Evolutionary conservation across 768 basidiomycete species (phyloP).

Genomic region (Phaeotremella skinneri): DNA sequence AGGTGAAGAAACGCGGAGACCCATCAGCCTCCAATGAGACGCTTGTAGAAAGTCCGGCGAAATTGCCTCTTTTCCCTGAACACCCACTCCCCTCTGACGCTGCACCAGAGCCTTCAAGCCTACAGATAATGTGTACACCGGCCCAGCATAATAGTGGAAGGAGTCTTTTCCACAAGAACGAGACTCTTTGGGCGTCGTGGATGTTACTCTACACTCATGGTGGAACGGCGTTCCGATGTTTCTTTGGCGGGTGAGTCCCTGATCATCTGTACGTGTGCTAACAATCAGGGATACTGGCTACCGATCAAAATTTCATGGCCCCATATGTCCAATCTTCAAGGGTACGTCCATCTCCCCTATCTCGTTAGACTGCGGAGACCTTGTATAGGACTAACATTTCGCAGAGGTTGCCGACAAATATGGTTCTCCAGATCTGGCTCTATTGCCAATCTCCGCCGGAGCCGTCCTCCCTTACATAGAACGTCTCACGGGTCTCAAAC

Average conservation of each 20-base stretch:
- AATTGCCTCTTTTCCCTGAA: too few species aligned
- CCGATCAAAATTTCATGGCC: conserved; percentile 12
- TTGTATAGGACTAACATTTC: background rate
- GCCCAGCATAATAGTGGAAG: conserved; percentile 37
- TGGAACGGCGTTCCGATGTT: conserved; percentile 16
- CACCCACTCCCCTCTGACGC: too few species aligned
- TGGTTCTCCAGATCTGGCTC: conserved; percentile 26
- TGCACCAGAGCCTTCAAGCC: background rate
- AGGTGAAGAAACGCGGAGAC: background rate
- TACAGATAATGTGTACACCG: conserved; percentile 26
- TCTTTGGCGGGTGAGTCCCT: conserved; percentile 29
- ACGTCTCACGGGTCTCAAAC: conserved; percentile 13
- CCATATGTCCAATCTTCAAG: conserved; percentile 30
- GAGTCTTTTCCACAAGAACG: conserved; percentile 22
- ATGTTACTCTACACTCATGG: background rate
- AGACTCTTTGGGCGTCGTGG: conserved; percentile 33
- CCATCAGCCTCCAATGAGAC: background rate
- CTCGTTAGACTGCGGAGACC: too few species aligned
- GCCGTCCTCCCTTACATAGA: conserved; percentile 31
- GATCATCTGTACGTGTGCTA: background rate
- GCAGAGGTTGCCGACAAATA: conserved; percentile 27
- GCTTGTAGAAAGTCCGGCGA: too few species aligned
- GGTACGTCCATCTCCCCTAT: too few species aligned
- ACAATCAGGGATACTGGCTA: conserved; percentile 34
- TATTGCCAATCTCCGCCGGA: conserved; percentile 35